Base-by-base conservation (phyloP, 345 rosid species). In the Syzygium aqueum region DNA sequence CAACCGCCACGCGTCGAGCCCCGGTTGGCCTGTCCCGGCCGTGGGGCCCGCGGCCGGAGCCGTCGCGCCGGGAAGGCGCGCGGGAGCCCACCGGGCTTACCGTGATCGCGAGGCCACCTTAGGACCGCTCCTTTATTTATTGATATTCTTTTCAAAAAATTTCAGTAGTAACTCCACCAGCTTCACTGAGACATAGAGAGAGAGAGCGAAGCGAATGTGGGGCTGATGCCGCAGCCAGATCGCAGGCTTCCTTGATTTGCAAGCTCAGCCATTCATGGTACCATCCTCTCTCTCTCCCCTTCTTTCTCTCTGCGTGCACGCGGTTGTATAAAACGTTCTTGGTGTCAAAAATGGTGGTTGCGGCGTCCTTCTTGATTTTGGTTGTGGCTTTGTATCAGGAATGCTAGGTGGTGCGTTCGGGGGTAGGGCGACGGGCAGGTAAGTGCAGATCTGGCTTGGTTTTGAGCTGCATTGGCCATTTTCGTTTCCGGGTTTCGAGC, bases 261-360 rank as follows among this genome's bases (percentile, higher is more conserved):
- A 91, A 91, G 91, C 91, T 73, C 93, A 85, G 88, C 86, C 89
- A 43, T 5, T 43, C 6, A 87, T 87, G 92, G 94, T 92, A 87
- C 67, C 67, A 49, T 85, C 61, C 52, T 30, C 80, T 25, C 57
- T 19, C 73, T 85, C 53, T 51, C 21, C 7, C 65, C 85, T 19
- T 14, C 53, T 84, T 53, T 73, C 50, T 57, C 65, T 77, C n/a
- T 77, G 17, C 84, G 52, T 86, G 43, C 67, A 54, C 80, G 21
- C 43, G 67, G 77, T 37, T 61, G 23, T 87, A 52, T 61, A 59
- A 59, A 83, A 43, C 88, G 28, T 30, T 87, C 84, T 88, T 67
- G 40, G 40, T 15, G n/a, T 77, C 40, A n/a, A 25, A 57, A 59
- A 49, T 21, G 14, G 21, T 8, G 59, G 27, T 73, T 37, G 80